Evolutionary conservation across 2,329 filamentous ascomycete genomes (phyloP).

Genomic region (Alternaria sp.): DNA sequence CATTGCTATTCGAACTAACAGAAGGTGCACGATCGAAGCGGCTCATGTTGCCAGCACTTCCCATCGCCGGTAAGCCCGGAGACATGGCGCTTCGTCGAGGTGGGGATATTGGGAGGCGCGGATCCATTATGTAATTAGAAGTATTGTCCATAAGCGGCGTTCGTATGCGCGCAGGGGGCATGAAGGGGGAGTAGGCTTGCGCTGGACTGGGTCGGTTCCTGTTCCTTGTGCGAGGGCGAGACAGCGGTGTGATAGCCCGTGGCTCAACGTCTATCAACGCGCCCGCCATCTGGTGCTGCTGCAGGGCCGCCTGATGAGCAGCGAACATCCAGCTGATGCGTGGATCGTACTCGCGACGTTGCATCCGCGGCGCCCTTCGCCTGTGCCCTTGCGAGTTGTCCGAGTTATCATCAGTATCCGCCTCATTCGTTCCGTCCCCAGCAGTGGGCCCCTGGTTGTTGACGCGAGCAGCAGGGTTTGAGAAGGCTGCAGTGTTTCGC

Average conservation of each 20-base stretch:
- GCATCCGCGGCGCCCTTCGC: slow-evolving; percentile 32
- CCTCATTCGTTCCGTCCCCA: slow-evolving; percentile 37
- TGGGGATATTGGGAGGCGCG: slow-evolving; percentile 43
- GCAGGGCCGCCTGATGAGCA: slow-evolving; percentile 51
- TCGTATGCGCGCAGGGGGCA: slow-evolving; percentile 45
- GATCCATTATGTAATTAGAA: slow-evolving; percentile 30
- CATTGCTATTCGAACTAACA: slow-evolving; percentile 39
- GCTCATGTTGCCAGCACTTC: slow-evolving; percentile 22
- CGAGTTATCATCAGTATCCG: slow-evolving; percentile 52
- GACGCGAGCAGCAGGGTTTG: slow-evolving; percentile 36
- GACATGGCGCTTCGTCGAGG: slow-evolving; percentile 38
- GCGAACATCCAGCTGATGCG: slow-evolving; percentile 55
- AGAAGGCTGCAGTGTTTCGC: slow-evolving; percentile 38
- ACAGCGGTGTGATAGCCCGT: slow-evolving; percentile 51
- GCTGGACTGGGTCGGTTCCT: slow-evolving; percentile 50
- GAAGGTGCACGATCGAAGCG: slow-evolving; percentile 40
- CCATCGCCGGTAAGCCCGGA: slow-evolving; percentile 28
- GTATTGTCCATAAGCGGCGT: slow-evolving; percentile 47
- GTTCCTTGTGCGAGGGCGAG: slow-evolving; percentile 51
- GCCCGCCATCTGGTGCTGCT: slow-evolving; percentile 44
- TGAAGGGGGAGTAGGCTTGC: slow-evolving; percentile 47
- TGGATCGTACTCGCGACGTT: slow-evolving; percentile 51
- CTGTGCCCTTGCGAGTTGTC: slow-evolving; percentile 48
- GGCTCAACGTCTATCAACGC: slow-evolving; percentile 48
- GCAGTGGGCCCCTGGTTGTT: slow-evolving; percentile 36